Base-by-base conservation (phyloP, 2,329 filamentous ascomycete species). In the Claviceps sp. region DNA sequence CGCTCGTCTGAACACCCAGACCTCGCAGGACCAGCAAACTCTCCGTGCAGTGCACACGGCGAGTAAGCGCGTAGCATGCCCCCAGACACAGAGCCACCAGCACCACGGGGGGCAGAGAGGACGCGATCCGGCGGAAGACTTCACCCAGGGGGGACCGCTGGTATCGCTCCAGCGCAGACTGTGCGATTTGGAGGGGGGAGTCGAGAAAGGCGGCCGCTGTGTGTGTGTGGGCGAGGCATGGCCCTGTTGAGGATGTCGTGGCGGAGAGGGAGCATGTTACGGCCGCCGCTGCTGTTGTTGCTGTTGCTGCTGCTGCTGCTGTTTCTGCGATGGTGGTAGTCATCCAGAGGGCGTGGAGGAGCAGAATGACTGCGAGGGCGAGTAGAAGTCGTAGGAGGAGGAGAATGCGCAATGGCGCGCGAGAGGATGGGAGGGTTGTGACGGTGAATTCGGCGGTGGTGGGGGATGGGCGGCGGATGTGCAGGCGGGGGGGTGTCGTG, bases 401-500 rank as follows among this genome's bases (percentile, higher is more conserved):
- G 24, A 46, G 44, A 16, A 76, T 56, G 42, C 72, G 75, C 6
- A 76, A 67, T 2, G 74, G 60, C 16, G 77, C 55, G 0, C 76
- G 76, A 4, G 70, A 64, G 0, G 71, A 69, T 1, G 86, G 81
- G 45, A 82, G 80, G 53, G 90, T 96, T 38, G 90, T 93, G 52
- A 96, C 87, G 34, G 86, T 94, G 75, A 91, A 97, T 58, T 87
- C 85, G 64, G 87, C 83, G n/a, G 93, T 95, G 2, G 89, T 94
- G 47, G 88, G 84, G 24, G 93, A 90, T 48, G 87, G 86, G 22
- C 81, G 78, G 57, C 81, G 76, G 55, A 77, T 77, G 59, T 72
- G 75, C 49, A 88, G 79, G 59, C 76, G 76, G 9, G 81, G 78
- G 1, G 72, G 61, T 20, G 75, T 78, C 43, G 77, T 78, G 16